Evolutionary conservation across 352 stramenopile species (phyloP).

Genomic region (Phytopythium montanum): DNA sequence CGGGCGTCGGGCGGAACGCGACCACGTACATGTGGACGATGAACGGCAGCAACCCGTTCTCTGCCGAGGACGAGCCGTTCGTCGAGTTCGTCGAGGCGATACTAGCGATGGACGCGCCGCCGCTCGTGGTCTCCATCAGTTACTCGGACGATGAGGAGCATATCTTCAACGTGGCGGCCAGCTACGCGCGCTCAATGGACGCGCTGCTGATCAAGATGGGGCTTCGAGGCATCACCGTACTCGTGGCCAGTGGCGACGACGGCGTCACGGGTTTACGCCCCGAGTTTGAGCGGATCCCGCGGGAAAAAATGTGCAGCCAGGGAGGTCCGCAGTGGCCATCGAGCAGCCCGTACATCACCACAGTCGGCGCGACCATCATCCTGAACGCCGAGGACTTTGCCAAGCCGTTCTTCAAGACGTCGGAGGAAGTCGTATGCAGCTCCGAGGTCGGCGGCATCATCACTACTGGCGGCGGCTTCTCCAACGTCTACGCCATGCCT

Average conservation of each 20-base stretch:
- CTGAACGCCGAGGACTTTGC: conserved; percentile 20
- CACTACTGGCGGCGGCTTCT: conserved; percentile 88
- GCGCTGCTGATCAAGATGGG: conserved; percentile 89
- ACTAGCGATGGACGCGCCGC: conserved; percentile 59
- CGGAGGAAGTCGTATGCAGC: conserved; percentile 80
- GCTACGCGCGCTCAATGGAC: conserved; percentile 82
- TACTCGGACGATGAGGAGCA: conserved; percentile 91
- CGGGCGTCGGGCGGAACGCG: conserved; percentile 68
- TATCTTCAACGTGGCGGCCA: conserved; percentile 68
- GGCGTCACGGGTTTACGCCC: conserved; percentile 73
- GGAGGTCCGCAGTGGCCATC: conserved; percentile 73
- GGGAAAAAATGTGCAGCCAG: conserved; percentile 53
- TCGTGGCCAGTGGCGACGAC: conserved; percentile 87
- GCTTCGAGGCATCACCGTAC: conserved; percentile 78
- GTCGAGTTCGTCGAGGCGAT: conserved; percentile 75
- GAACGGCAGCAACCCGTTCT: conserved; percentile 86
- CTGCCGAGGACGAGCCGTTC: conserved; percentile 78
- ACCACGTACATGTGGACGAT: conserved; percentile 81
- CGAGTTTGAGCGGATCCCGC: conserved; percentile 54
- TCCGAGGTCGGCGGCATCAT: conserved; percentile 67
- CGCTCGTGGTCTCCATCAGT: conserved; percentile 85
- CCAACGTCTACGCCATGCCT: conserved; percentile 68
- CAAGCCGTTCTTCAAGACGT: conserved; percentile 58
- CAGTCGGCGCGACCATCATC: conserved; percentile 88
- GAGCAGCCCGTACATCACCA: conserved; percentile 87